Base-by-base conservation (phyloP, 73 alveolate genomes). In the Blepharisma japonicum region DNA sequence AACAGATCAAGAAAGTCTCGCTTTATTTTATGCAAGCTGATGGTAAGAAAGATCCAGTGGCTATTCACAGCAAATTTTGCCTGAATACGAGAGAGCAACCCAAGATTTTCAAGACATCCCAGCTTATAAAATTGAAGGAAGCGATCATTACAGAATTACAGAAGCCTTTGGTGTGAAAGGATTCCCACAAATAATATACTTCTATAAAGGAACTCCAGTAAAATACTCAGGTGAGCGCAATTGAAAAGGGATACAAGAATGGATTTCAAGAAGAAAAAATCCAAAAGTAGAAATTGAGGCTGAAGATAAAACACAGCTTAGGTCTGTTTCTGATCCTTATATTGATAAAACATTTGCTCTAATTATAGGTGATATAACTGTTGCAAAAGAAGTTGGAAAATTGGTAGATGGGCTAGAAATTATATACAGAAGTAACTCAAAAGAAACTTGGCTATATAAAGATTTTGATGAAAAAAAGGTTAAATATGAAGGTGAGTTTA, bases 21-120 rank as follows among this genome's bases (percentile, higher is more conserved):
- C 5, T 14, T n/a, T 61, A 18, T 61, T 18, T 61, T 61, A 61
- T 25, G 74, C 46, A 14, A 25, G 46, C 47, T 61, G 74, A 39
- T 61, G 74, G 74, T 61, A 61, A 61, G 18, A 39, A 18, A n/a
- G 18, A 61, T 61, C 23, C 47, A 61, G 74, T 39, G 38, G 18
- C 11, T 8, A 18, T n/a, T 61, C 74, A 18, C 14, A 18, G 47
- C n/a, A n/a, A 61, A 25, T 39, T 20, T 25, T 61, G 11, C 47
- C 11, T 9, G 46, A 18, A 18, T 39, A 14, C 2, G 74, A 61
- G 23, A 14, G 18, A 18, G 46, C 46, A 2, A 8, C 23, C 47
- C 18, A 14, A 61, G 74, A 11, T 9, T 14, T 61, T 20, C 23
- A n/a, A 61, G 46, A 32, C 42, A 32, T 61, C 3, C 50, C 74